phyloP scores from a whole-genome alignment of 169 alveolate species.

The Plasmodium gonderi region DNA sequence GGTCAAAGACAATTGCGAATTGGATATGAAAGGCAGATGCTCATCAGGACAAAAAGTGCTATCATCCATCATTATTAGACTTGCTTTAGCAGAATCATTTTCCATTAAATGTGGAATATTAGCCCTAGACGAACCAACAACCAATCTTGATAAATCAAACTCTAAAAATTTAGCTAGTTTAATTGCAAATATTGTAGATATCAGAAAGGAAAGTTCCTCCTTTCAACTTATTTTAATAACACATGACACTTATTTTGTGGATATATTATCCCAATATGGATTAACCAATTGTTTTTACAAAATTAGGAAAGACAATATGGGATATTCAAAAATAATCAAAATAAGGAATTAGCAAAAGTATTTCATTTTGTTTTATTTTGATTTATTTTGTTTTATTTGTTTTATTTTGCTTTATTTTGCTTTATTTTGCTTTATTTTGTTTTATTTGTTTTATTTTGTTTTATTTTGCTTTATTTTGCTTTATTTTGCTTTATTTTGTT shows the following conservation, averaged over 20 bases:
- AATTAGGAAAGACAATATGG: slow-evolving; percentile 19
- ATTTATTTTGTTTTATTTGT: background rate
- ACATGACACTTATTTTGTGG: slow-evolving; percentile 92
- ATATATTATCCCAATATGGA: slow-evolving; percentile 58
- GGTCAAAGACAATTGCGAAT: slow-evolving; percentile 88
- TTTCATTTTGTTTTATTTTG: background rate
- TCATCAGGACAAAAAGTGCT: slow-evolving; percentile 98
- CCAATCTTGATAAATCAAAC: slow-evolving; percentile 96
- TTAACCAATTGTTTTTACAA: slow-evolving; percentile 55
- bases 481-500: too few species aligned
- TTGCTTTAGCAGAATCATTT: slow-evolving; percentile 99
- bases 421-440: background rate
- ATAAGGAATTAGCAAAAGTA: background rate
- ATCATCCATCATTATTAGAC: slow-evolving; percentile 96
- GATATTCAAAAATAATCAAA: slow-evolving; percentile 31
- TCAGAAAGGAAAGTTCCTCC: slow-evolving; percentile 76
- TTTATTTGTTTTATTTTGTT: too few species aligned
- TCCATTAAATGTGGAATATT: slow-evolving; percentile 97
- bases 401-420: too few species aligned
- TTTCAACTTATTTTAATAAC: slow-evolving; percentile 97
- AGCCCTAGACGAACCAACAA: slow-evolving; percentile 99
- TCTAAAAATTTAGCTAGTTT: slow-evolving; percentile 90
- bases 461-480: background rate
- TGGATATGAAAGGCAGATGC: slow-evolving; percentile 97
- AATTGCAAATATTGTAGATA: slow-evolving; percentile 78